phyloP scores from a whole-genome alignment of 2,329 filamentous ascomycete species.

The Colletotrichum incanum region DNA sequence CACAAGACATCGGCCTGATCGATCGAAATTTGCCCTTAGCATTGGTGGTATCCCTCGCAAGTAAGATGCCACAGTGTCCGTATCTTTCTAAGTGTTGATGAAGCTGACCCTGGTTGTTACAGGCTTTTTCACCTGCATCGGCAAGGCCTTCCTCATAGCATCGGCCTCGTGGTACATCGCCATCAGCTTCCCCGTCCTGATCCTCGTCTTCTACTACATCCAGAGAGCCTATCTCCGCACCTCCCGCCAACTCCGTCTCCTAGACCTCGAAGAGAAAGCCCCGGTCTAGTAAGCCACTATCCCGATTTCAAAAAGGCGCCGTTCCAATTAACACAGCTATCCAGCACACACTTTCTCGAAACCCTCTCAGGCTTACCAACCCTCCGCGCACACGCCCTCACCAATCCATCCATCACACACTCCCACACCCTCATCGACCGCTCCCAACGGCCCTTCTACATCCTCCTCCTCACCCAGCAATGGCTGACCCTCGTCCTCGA shows the following conservation, averaged over 20 bases:
- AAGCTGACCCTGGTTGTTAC: background rate
- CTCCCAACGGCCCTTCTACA: constrained; percentile 72
- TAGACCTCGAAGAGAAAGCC: constrained; percentile 60
- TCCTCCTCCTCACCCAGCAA: constrained; percentile 70
- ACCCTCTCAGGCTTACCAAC: constrained; percentile 64
- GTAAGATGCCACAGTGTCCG: background rate
- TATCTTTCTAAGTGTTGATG: background rate
- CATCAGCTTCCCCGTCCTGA: constrained; percentile 52
- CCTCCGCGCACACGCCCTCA: constrained; percentile 70
- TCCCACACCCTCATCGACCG: constrained; percentile 65
- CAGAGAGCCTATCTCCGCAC: constrained; percentile 60
- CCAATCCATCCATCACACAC: constrained; percentile 57
- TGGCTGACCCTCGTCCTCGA: constrained; percentile 71
- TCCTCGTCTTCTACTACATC: constrained; percentile 50
- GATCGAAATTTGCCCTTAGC: constrained; percentile 47
- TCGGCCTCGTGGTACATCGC: constrained; percentile 58
- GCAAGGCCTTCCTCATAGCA: constrained; percentile 58
- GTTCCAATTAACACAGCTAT: background rate
- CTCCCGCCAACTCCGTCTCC: constrained; percentile 59
- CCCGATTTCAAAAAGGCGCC: constrained; percentile 14
- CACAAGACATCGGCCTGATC: constrained; percentile 48
- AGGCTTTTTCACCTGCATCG: constrained; percentile 48
- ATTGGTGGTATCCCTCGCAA: constrained; percentile 44
- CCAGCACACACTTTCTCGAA: constrained; percentile 59
- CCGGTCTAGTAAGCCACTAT: constrained; percentile 56